phyloP scores from a whole-genome alignment of 2,329 filamentous ascomycete genomes.

The Cadophora luteo-olivacea region DNA sequence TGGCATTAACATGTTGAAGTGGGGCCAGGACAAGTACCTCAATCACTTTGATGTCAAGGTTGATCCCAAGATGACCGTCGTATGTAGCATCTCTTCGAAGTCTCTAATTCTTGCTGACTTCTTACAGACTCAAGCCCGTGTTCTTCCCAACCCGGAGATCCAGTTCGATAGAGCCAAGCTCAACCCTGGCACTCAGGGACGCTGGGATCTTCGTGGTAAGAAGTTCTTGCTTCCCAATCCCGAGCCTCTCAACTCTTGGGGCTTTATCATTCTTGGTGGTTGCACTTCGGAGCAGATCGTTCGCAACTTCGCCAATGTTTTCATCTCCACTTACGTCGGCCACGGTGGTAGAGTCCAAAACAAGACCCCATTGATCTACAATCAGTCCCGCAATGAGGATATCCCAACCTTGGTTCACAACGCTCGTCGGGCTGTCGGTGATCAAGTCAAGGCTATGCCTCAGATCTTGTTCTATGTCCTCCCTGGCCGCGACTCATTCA shows the following conservation, averaged over 20 bases:
- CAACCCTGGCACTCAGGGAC: conserved; percentile 71
- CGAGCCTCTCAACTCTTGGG: conserved; percentile 73
- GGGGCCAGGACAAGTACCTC: conserved; percentile 73
- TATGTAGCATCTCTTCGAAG: conserved; percentile 33
- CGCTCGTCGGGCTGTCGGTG: conserved; percentile 33
- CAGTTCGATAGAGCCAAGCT: conserved; percentile 59
- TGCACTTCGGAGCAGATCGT: conserved; percentile 55
- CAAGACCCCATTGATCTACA: conserved; percentile 51
- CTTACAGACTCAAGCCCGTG: conserved; percentile 65
- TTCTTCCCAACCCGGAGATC: conserved; percentile 75
- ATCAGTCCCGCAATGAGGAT: conserved; percentile 24
- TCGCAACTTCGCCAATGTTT: conserved; percentile 62
- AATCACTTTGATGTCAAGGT: conserved; percentile 77
- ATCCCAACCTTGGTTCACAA: conserved; percentile 27
- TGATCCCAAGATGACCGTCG: conserved; percentile 63
- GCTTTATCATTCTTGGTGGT: conserved; percentile 70
- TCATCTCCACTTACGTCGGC: conserved; percentile 63
- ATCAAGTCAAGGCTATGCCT: conserved; percentile 49
- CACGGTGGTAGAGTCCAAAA: conserved; percentile 66
- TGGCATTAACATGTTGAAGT: conserved; percentile 71
- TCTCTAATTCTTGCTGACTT: conserved; percentile 25
- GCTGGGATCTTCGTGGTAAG: conserved; percentile 87
- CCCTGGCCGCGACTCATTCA: conserved; percentile 69
- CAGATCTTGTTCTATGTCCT: conserved; percentile 85
- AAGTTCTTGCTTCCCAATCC: conserved; percentile 74